Base-by-base conservation (phyloP, 1,284 basidiomycete genomes). In the Exobasidium cylindrosporum region DNA sequence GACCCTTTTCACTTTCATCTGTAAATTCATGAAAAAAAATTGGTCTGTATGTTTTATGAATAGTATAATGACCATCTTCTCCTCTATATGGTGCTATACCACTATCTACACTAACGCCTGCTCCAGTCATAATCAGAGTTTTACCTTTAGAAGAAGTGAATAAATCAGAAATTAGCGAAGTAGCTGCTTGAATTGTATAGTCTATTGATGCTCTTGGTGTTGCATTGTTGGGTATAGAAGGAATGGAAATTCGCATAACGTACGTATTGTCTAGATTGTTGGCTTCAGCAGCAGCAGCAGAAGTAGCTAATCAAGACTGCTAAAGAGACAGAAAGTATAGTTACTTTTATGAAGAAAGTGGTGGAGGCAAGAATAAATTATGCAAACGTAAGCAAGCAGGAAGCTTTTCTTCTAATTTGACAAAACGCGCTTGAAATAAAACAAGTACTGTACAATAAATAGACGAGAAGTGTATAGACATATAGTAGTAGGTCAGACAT, bases 71-170 rank as follows among this genome's bases (percentile, higher is more conserved):
- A 0, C 77, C 77, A 29, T 72, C 65, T 24, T 65, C 65, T 7
- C 77, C 77, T 4, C 79, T 68, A 60, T 80, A 80, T 10, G 78
- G 72, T n/a, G 72, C 66, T 40, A 80, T 79, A 7, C 77, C 78
- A 26, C 70, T 74, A 58, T 77, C 79, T 10, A 80, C 79, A 13
- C 70, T 73, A 2, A 74, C 69, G 6, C 79, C 79, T 11, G 79
- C 79, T 44, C 67, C 76, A 11, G 70, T 73, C 58, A 76, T 63
- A 55, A 72, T 57, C 4, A 77, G 47, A 3, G 62, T 64, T 28
- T 64, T 74, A 13, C 73, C 69, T 29, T 63, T 65, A 24, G 67
- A 61, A 1, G 57, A 50, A 0, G 61, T 35, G 3, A 79, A 67
- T 32, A 76, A 64, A 11, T 61, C 60, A 4, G 67, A 63, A 2